Evolutionary conservation across 805 yeast genomes (phyloP), one percentile per base, ranked within the genome.

Genomic region (Ogataea dorogensis): DNA sequence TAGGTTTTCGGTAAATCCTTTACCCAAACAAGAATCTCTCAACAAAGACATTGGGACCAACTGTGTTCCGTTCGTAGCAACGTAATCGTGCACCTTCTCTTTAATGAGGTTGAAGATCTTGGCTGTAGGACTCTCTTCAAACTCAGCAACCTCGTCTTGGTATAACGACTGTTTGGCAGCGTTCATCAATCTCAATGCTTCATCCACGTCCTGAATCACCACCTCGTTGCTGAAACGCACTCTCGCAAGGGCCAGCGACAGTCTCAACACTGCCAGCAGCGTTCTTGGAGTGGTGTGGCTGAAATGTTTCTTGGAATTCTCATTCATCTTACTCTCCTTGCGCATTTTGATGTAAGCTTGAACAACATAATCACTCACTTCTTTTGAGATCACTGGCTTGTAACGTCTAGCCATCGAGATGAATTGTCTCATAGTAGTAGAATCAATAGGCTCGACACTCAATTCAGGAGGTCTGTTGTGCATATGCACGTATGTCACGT

Each of bases 281-380:
- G 98, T 88, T 70, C 99, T 81, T 40, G 98, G 97, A 1, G 98
- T 89, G 14, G 94, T 83, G 63, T 89, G 97, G 30, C 89, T 79
- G 58, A 91, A 91, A 37, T 87, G 84, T 52, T 75, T 75, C 36
- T 74, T 77, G 21, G 89, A 79, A 46, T 81, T 81, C 56, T 84
- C 85, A 56, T 84, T 83, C 40, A 75, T 68, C 55, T 85, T 86
- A 14, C 94, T 84, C 54, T 87, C 95, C 64, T 91, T 95, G 59
- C 99, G 77, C 80, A 94, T 73, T 58, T 84, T 85, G 46, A 89
- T 88, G 60, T 94, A 93, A 7, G 85, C 75, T 51, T 80, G 81
- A 19, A 86, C 86, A 38, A 89, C 88, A 58, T 86, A 83, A 44
- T 87, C 93, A 30, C 91, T 87, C 28, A 91, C 95, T 12, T 77